Evolutionary conservation across 1,139 yeast genomes (phyloP), one percentile per base, ranked within the genome.

Genomic region (Suhomyces terraborum): DNA sequence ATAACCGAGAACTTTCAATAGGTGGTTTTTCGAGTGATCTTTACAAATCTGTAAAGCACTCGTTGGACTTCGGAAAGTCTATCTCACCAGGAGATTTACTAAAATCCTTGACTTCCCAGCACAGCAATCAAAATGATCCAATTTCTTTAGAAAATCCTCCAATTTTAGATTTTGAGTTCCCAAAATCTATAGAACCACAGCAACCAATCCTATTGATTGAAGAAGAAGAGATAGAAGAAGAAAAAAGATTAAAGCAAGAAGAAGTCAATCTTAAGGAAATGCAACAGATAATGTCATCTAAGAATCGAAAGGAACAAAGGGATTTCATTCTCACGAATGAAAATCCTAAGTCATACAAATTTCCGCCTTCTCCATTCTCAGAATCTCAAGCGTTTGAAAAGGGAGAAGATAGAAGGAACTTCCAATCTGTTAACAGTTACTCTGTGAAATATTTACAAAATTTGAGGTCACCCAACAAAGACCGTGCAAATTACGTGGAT

Each of bases 1-100:
- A 80, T 55, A 76, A 70, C 47, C 68, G 77, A 40, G 80, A 73
- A 22, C 56, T 79, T 18, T 72, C 79, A 1, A 61, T 77, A 18
- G 67, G 68, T n/a, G 79, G 79, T 1, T 38, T 67, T 6, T 55
- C 62, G 4, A 49, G 48, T 25, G 61, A 56, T 36, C 36, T 57
- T 5, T 56, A 52, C 38, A 60, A 52, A 35, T 33, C 52, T 2
- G 47, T 43, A n/a, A 55, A 47, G 35, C 54, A 50, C 3, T 48
- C 53, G 5, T 42, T 49, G 21, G 62, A 59, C 23, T 53, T 61
- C 28, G 58, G 58, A 20, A 64, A 61, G 42, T 59, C 68, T 2
- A 57, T 67, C 13, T 63, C 70, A 13, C 74, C 74, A 7, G 66
- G 65, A 2, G 73, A 71, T 34, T 52, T 67, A 34, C 54, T 67